A percentile compares a stretch with the other conserved stretches of the same genome.
Evolutionary conservation across 495 filamentous ascomycete genomes (phyloP).

Genomic region (Daldinia caldariorum): DNA sequence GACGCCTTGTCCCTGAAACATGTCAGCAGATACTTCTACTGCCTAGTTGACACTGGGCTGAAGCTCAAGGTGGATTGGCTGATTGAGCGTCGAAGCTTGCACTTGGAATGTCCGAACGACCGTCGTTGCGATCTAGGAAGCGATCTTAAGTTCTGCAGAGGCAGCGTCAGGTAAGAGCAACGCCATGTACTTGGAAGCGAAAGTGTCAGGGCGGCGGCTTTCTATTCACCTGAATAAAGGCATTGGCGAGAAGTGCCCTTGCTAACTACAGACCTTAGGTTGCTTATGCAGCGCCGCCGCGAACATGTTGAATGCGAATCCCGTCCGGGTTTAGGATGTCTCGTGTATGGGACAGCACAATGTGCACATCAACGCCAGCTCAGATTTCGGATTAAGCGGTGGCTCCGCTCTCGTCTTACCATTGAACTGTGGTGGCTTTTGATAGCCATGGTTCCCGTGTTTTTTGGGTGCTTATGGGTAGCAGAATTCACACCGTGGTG

Average conservation of each 20-base stretch:
- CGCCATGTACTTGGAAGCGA: too few species aligned
- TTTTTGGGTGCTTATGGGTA: conserved; percentile 45
- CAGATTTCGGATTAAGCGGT: conserved; percentile 47
- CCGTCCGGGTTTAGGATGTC: conserved; percentile 60
- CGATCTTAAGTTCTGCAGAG: conserved; percentile 62
- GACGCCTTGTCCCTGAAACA: conserved; percentile 71
- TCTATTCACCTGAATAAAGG: not conserved
- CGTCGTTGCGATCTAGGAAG: conserved; percentile 61
- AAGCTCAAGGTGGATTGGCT: conserved; percentile 74
- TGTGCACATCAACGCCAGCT: conserved; percentile 53
- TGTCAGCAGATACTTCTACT: conserved; percentile 68
- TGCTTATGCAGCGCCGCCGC: conserved; percentile 63
- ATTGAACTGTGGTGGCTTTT: conserved; percentile 50
- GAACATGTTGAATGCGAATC: conserved; percentile 65
- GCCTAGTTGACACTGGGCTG: conserved; percentile 71
- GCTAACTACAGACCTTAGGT: conserved; percentile 39
- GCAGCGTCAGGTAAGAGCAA: conserved; percentile 58
- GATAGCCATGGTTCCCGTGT: conserved; percentile 45
- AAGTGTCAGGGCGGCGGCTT: not conserved
- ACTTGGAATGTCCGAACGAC: conserved; percentile 62
- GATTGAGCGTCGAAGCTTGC: conserved; percentile 63
- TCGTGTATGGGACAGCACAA: conserved; percentile 59
- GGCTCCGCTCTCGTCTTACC: conserved; percentile 49
- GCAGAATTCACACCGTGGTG: conserved; percentile 36
- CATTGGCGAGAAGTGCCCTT: not conserved